Base-by-base conservation (phyloP, 495 filamentous ascomycete species). In the Aspergillus affinis region DNA sequence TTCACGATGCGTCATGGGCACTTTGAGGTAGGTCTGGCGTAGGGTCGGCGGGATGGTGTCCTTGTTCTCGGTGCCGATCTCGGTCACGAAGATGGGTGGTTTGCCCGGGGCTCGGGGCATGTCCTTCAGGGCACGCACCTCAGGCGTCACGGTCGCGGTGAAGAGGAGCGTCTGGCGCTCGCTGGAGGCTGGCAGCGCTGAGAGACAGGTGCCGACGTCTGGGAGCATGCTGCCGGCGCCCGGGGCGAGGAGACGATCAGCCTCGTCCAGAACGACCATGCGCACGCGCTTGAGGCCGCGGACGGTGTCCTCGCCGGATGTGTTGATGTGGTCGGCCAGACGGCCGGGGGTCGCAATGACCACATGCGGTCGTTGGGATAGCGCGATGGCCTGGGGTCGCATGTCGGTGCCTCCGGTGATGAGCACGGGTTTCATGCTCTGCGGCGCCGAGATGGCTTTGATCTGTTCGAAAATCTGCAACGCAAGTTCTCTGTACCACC, bases 391-490 rank as follows among this genome's bases (percentile, higher is more conserved):
- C 75, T 98, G 94, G 17, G 84, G 73, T 27, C 92, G 86, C 93
- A 97, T 96, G 72, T 98, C 95, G 17, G 87, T 85, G 46, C 94
- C 94, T 46, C 94, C 94, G 17, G 90, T 96, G 48, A 99, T 82
- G 27, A 99, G 84, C 61, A 91, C 78, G 13, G 88, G 84, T 71
- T 96, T 96, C 55, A 98, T 84, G 51, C 84, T 86, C 66, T 96
- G 90, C 0, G 91, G 88, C 0, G 91, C 84, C 0, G 90, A 91
- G 58, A 99, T 90, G 19, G 93, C 93, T 64, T 90, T 90, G 75
- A 97, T 85, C 71, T 99, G 94, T 73, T 99, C 94, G 67, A 86
- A 91, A 54, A 98, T 97, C 67, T 99, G 94, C 19, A 98, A 82
- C 13, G 95, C 94, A 50, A 98, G 84, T 78, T 99, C 94, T 65